Evolutionary conservation across 2,329 filamentous ascomycete genomes (phyloP).

Genomic region (Zasmidium angulare): DNA sequence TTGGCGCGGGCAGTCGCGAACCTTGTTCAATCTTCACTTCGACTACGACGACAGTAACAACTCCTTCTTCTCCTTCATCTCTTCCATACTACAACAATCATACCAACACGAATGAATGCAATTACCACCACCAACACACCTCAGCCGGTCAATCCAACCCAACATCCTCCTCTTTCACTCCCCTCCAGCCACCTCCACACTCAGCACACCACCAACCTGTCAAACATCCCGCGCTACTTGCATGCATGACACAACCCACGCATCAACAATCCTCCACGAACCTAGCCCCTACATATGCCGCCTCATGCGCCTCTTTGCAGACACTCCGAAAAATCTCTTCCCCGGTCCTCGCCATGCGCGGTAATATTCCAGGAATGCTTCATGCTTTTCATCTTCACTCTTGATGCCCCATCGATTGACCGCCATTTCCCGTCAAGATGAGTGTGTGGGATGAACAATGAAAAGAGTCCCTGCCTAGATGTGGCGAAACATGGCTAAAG

Average conservation of each 20-base stretch:
- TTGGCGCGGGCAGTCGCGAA: background rate
- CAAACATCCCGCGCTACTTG: background rate
- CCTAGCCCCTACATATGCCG: too few relatives aligned
- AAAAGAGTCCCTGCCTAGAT: background rate
- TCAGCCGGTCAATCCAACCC: too few relatives aligned
- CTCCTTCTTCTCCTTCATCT: background rate
- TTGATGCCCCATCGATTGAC: background rate
- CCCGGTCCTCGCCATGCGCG: background rate
- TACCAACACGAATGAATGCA: too few relatives aligned
- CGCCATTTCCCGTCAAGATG: background rate
- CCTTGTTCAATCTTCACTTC: background rate
- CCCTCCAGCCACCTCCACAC: background rate
- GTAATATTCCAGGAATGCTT: background rate
- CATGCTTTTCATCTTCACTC: background rate
- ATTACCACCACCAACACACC: too few relatives aligned
- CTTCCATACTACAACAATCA: background rate
- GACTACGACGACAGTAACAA: background rate
- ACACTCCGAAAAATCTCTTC: background rate
- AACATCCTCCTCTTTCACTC: background rate
- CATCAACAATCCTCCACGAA: background rate
- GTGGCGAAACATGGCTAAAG: background rate
- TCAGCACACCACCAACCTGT: background rate
- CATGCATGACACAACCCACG: background rate
- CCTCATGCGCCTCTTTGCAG: too few relatives aligned
- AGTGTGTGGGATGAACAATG: background rate